phyloP scores from a whole-genome alignment of 768 basidiomycete species.

The Mycena filopes region DNA sequence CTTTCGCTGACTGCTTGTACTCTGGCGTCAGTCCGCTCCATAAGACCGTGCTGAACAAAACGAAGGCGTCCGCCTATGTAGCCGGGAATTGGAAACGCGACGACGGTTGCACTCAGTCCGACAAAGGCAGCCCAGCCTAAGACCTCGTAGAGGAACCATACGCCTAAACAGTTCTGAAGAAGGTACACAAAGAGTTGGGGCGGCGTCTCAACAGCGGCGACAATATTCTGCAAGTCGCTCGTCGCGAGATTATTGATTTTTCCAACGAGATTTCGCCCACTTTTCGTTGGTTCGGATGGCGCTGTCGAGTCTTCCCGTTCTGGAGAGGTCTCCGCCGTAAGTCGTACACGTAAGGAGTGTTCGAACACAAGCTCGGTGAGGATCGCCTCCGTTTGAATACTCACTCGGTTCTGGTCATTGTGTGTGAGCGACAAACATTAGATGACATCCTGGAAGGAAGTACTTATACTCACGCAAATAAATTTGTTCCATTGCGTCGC shows the following conservation, averaged over 20 bases:
- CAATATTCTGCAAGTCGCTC: constrained; percentile 61
- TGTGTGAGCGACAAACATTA: background rate
- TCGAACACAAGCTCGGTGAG: constrained; percentile 55
- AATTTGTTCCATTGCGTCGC: constrained; percentile 66
- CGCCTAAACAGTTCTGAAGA: constrained; percentile 49
- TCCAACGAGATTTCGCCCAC: constrained; percentile 62
- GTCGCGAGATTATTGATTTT: constrained; percentile 82
- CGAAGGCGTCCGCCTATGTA: constrained; percentile 60
- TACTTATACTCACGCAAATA: constrained; percentile 33
- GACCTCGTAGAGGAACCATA: constrained; percentile 56
- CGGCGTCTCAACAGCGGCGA: constrained; percentile 48
- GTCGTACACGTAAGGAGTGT: constrained; percentile 67
- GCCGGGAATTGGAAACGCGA: constrained; percentile 69
- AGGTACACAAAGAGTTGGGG: constrained; percentile 5
- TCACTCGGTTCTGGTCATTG: constrained; percentile 51
- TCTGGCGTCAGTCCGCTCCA: constrained; percentile 69
- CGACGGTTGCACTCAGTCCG: constrained; percentile 63
- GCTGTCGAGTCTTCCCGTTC: constrained; percentile 20
- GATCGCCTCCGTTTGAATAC: constrained; percentile 60
- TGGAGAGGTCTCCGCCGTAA: constrained; percentile 57
- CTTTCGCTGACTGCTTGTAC: constrained; percentile 72
- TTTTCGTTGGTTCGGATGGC: constrained; percentile 4
- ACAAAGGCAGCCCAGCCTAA: constrained; percentile 68
- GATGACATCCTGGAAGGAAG: too few relatives aligned
- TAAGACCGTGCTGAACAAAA: constrained; percentile 55